Evolutionary conservation across 495 filamentous ascomycete genomes (phyloP).

Genomic region (Neurospora sp.): DNA sequence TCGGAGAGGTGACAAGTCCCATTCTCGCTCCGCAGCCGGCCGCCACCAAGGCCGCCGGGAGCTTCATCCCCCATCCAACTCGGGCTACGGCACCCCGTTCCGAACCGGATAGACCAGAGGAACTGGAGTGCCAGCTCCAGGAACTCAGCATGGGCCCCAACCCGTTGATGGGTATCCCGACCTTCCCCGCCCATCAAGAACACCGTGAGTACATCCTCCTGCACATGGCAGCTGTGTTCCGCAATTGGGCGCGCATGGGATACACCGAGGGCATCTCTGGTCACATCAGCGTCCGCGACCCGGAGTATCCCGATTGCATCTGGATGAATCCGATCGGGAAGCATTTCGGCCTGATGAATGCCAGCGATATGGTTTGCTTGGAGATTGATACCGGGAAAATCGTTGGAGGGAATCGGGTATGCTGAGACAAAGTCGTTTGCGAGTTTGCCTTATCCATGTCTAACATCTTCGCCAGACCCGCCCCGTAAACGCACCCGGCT

Average conservation of each 20-base stretch:
- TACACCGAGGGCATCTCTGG: conserved; percentile 58
- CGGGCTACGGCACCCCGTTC: not conserved
- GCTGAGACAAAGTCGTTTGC: not conserved
- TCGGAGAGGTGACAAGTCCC: not conserved
- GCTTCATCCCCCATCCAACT: not conserved
- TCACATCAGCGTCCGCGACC: conserved; percentile 57
- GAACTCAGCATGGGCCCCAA: not conserved
- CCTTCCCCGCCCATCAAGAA: conserved; percentile 30
- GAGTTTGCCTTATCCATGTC: not conserved
- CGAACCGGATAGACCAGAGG: not conserved
- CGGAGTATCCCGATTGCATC: conserved; percentile 49
- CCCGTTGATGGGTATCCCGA: conserved; percentile 28
- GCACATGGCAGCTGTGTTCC: conserved; percentile 53
- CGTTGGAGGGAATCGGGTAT: conserved; percentile 36
- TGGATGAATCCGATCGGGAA: conserved; percentile 54
- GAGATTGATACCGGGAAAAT: conserved; percentile 42
- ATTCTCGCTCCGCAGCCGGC: not conserved
- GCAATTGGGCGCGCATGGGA: conserved; percentile 45
- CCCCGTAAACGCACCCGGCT: conserved; percentile 56
- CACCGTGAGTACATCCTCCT: conserved; percentile 41
- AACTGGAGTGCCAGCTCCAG: not conserved
- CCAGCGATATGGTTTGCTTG: conserved; percentile 44
- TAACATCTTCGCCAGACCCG: not conserved
- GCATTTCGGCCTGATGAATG: conserved; percentile 47
- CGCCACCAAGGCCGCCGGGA: not conserved